Evolutionary conservation across 495 filamentous ascomycete species (phyloP), one percentile per base, ranked within the genome.

Genomic region (Melanomma pulvis-pyrius): DNA sequence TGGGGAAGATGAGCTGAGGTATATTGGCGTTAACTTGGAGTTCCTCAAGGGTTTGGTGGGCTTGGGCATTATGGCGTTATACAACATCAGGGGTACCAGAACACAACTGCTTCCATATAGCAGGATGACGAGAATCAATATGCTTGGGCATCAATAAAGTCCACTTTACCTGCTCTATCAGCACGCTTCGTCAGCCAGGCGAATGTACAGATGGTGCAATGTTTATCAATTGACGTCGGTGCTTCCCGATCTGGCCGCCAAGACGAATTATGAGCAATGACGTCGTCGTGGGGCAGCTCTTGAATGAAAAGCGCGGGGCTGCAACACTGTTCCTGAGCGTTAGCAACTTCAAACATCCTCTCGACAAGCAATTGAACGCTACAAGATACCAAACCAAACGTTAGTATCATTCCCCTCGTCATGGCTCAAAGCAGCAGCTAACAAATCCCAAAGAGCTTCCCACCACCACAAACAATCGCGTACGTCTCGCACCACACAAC

Each of bases 1-100:
- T 88, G 80, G 89, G 86, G 29, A 87, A 89, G 69, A 70, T 74
- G 71, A 78, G 71, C 55, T 80, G 58, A 67, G 34, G 28, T 4
- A 36, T 32, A 21, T n/a, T n/a, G n/a, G 39, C 39, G 17, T 17
- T 44, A 6, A 7, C 13, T 11, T 44, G 39, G 39, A 6, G 39
- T 44, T 44, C n/a, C 13, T 44, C n/a, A n/a, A 7, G 39, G 13
- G 9, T 4, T 34, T 34, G 30, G 12, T 34, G 30, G 30, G 30
- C 17, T 44, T 12, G n/a, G 39, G 39, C 13, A 7, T 44, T 15
- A 44, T 44, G 8, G 39, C 39, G n/a, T 44, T 44, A 44, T 15
- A 44, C 17, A 44, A 44, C 39, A 12, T n/a, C 39, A 12, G n/a
- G 39, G 8, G 17, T 44, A 12, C 3, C 3, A 6, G 39, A 44